Evolutionary conservation across 495 filamentous ascomycete genomes (phyloP).

Genomic region (Xylaria bambusicola): DNA sequence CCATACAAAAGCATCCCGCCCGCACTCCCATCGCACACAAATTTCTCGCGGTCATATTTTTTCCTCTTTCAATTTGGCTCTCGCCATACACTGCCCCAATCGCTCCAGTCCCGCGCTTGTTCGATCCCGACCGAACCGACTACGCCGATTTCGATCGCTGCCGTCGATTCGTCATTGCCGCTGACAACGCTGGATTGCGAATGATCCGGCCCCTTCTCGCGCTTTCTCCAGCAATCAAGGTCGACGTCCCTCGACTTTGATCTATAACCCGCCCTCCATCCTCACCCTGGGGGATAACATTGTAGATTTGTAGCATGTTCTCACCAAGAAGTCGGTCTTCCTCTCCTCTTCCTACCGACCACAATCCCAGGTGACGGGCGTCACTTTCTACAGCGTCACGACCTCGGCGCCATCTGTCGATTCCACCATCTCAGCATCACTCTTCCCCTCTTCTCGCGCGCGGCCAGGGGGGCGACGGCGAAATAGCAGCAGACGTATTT

Average conservation of each 20-base stretch:
- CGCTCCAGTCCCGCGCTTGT: background rate
- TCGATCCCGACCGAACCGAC: background rate
- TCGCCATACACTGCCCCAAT: conserved; percentile 33
- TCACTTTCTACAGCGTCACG: conserved; percentile 51
- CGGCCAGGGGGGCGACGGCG: conserved; percentile 25
- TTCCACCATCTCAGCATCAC: conserved; percentile 22
- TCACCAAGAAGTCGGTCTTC: conserved; percentile 50
- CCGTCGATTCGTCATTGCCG: conserved; percentile 23
- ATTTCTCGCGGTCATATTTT: conserved; percentile 19
- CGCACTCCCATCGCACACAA: conserved; percentile 27
- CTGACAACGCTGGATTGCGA: conserved; percentile 32
- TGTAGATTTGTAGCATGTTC: conserved; percentile 51
- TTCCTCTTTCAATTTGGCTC: conserved; percentile 37
- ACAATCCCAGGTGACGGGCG: conserved; percentile 58
- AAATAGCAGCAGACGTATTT: conserved; percentile 13
- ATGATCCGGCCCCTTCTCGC: conserved; percentile 32
- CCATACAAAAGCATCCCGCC: conserved; percentile 32
- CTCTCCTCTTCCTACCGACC: conserved; percentile 56
- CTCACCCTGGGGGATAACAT: conserved; percentile 39
- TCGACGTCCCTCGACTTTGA: conserved; percentile 34
- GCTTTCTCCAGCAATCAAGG: conserved; percentile 26
- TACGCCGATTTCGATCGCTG: conserved; percentile 23
- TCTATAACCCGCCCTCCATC: conserved; percentile 17
- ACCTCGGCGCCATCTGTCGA: conserved; percentile 41
- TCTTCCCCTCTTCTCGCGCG: conserved; percentile 17